Percentiles rank a stretch among this genome's conserved stretches.
These are phyloP conservation scores for Hemileia vastatrix DNA, from an alignment of 1,284 basidiomycete species.

Conservation along the genomic window DNA sequence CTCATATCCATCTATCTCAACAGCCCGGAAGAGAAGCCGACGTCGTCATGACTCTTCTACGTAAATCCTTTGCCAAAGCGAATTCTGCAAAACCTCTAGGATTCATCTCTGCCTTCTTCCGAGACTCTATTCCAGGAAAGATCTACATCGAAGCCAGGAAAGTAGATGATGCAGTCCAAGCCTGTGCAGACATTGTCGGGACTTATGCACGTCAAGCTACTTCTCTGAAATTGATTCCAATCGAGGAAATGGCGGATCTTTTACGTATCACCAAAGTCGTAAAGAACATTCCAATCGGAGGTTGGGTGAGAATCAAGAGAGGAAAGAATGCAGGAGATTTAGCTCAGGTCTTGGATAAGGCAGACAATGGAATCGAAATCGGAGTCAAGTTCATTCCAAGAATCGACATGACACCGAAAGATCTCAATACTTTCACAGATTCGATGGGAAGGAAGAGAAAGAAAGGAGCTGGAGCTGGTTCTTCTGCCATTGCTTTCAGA, in stretches of 20 bases:
- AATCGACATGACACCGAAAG: slow-evolving; percentile 27
- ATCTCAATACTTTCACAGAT: slow-evolving; percentile 35
- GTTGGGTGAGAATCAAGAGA: slow-evolving; percentile 43
- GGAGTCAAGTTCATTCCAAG: slow-evolving; percentile 43
- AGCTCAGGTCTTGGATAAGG: slow-evolving; percentile 39
- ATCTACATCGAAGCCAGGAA: slow-evolving; percentile 41
- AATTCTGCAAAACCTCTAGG: slow-evolving; percentile 33
- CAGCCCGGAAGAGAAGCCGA: slow-evolving; percentile 37
- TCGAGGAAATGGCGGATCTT: slow-evolving; percentile 43
- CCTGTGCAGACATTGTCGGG: slow-evolving; percentile 37
- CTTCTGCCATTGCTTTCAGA: slow-evolving; percentile 31
- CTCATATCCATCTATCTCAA: neutral
- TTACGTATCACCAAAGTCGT: slow-evolving; percentile 42
- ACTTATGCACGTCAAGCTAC: too few species aligned
- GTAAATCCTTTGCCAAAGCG: slow-evolving; percentile 32
- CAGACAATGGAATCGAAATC: slow-evolving; percentile 40
- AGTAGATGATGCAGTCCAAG: slow-evolving; percentile 37
- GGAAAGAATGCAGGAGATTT: slow-evolving; percentile 43
- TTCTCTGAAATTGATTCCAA: slow-evolving; percentile 40
- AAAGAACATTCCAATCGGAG: slow-evolving; percentile 38
- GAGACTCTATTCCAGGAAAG: slow-evolving; percentile 40
- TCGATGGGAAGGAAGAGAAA: slow-evolving; percentile 39
- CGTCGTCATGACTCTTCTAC: slow-evolving; percentile 40
- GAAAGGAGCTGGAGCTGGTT: slow-evolving; percentile 31
- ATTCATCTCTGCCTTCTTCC: slow-evolving; percentile 41